Base-by-base conservation (phyloP, 2,329 filamentous ascomycete genomes). In the Exutisphaerella laricina region DNA sequence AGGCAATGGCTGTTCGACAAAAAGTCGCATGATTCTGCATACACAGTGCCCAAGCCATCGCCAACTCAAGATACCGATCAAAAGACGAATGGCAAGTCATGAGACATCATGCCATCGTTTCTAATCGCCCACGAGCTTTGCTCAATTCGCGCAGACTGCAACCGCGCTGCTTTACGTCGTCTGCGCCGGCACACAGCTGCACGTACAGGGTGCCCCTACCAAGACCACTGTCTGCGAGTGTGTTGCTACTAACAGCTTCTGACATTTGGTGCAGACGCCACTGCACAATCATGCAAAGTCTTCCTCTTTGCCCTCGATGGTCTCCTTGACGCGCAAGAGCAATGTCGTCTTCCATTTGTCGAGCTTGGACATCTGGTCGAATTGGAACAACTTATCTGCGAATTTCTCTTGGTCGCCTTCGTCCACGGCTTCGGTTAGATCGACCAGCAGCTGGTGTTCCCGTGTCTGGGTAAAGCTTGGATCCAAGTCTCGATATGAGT, bases 281-380 rank as follows among this genome's bases (percentile, higher is more conserved):
- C 31, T 12, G 6, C n/a, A n/a, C 23, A 31, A 40, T 38, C 43
- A 85, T 49, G 81, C 82, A 58, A 84, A 85, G 58, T 85, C 81
- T 53, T 84, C 81, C 29, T 72, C 78, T 51, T 74, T 71, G 60
- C 80, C 75, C 68, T 90, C 84, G 57, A 95, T 94, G 41, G 74
- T 74, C 58, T 82, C 82, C 81, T 96, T 96, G 59, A 96, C 77
- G 56, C 81, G 78, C 60, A 94, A 70, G 50, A 95, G 67, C 45
- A 95, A 71, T 22, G 84, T 86, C 38, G 86, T 95, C 83, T 96
- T 95, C 90, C 90, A 97, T 72, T 90, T 92, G 63, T 96, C 89
- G 60, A 97, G 70, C 73, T 92, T 92, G 70, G 82, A 92, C 70
- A 95, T 75, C 70, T 94, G 86, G 65, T 96, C 88, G 62, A 80